Evolutionary conservation across 805 yeast genomes (phyloP), one percentile per base, ranked within the genome.

Genomic region (Kodamaea leandrae): DNA sequence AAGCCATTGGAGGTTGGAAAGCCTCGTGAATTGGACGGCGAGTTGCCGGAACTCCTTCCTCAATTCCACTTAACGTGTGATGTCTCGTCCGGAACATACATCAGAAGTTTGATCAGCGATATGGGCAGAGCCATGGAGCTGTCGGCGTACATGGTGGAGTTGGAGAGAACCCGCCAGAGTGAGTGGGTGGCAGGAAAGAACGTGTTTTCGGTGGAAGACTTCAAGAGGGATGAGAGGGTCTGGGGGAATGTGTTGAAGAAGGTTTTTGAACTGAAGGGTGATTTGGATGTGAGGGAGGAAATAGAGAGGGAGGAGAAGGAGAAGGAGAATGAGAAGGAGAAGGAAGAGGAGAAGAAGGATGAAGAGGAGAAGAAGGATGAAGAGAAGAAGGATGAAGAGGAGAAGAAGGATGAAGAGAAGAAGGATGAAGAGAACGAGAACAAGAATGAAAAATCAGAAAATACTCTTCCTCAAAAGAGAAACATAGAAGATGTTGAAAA

Each of bases 81-180:
- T 25, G 99, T 91, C 1, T 84, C 96, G 1, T 88, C 97, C 0
- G 99, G 99, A 1, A 93, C 98, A 0, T 93, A 93, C 54, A 89
- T 93, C 36, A 75, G 99, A 50, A 84, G 96, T 2, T 66, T 93
- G 40, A 73, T 93, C 36, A 87, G 95, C 62, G 99, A 93, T 55
- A 71, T 86, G 32, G 98, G 96, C 2, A 76, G 84, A 45, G 84
- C 91, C 0, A 65, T 90, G 56, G 82, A 83, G 13, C 79, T 90
- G 0, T 78, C 86, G 18, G 87, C 96, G 0, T 88, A 88, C 55
- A 90, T 93, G 96, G 96, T 84, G 6, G 80, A 80, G 50, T 74
- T 93, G 42, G 73, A 79, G 7, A 76, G 99, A 55, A 58, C 67
- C 7, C 71, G 76, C 41, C 99, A 95, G 61, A 87, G 87, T 2